Evolutionary conservation across 805 yeast genomes (phyloP).

Genomic region (Teunomyces lycoperdinae): DNA sequence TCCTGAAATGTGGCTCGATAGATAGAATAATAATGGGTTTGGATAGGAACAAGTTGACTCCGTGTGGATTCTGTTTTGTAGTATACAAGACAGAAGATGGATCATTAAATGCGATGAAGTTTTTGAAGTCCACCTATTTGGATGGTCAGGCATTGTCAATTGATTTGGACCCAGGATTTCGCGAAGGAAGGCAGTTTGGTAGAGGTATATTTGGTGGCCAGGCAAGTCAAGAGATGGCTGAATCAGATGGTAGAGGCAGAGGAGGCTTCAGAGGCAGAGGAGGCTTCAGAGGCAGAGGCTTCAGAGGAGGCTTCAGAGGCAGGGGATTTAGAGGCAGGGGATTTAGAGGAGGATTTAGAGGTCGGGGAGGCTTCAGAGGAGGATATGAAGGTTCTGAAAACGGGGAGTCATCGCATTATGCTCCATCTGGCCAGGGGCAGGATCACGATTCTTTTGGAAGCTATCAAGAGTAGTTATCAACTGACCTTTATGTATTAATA

Average conservation of each 20-base stretch:
- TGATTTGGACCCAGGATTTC: slow-evolving; percentile 94
- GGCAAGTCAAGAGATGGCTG: slow-evolving; percentile 61
- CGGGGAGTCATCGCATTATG: background rate
- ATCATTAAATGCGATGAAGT: slow-evolving; percentile 80
- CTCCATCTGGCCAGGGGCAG: background rate
- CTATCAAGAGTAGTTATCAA: background rate
- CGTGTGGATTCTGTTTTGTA: slow-evolving; percentile 96
- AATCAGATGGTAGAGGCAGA: slow-evolving; percentile 18
- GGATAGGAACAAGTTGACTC: slow-evolving; percentile 85
- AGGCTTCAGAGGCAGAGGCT: slow-evolving; percentile 29
- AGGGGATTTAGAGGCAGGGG: slow-evolving; percentile 16
- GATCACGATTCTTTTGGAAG: background rate
- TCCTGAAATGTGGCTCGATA: slow-evolving; percentile 77
- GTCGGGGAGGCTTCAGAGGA: slow-evolving; percentile 30
- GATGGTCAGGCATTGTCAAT: slow-evolving; percentile 81
- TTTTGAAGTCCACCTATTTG: slow-evolving; percentile 73
- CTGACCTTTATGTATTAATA: background rate
- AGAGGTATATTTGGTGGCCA: slow-evolving; percentile 94
- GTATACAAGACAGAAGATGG: slow-evolving; percentile 67
- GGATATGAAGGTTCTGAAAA: slow-evolving; percentile 19
- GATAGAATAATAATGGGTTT: slow-evolving; percentile 89
- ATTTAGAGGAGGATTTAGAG: slow-evolving; percentile 37
- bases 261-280: slow-evolving; percentile 18
- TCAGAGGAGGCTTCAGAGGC: slow-evolving; percentile 17
- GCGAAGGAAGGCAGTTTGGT: slow-evolving; percentile 94